Conservation (phyloP, 805 yeast species). For the Danielia oregonensis region DNA sequence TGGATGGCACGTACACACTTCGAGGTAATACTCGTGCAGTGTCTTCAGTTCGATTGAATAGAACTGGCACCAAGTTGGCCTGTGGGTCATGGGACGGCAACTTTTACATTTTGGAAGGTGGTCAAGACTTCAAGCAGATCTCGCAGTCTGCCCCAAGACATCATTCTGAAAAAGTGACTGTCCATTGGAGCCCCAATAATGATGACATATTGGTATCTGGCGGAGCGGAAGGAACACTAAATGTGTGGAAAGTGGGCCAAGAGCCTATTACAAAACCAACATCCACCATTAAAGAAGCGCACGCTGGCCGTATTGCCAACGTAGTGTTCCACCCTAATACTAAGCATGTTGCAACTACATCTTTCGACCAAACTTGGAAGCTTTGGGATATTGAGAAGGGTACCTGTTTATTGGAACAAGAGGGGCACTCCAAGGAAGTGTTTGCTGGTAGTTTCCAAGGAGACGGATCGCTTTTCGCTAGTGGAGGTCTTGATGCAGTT, state of each 20-base stretch:
- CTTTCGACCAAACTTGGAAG: slow-evolving; percentile 85
- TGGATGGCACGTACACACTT: slow-evolving; percentile 67
- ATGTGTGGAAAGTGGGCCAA: slow-evolving; percentile 24
- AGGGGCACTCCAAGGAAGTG: slow-evolving; percentile 80
- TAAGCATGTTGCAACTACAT: slow-evolving; percentile 58
- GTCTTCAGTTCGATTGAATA: slow-evolving; percentile 50
- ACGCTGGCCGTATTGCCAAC: slow-evolving; percentile 53
- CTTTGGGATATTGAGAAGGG: slow-evolving; percentile 67
- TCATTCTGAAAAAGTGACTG: slow-evolving; percentile 63
- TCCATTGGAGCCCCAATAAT: slow-evolving; percentile 57
- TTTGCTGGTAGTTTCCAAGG: slow-evolving; percentile 59
- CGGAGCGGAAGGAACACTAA: slow-evolving; percentile 36
- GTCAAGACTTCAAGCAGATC: slow-evolving; percentile 2
- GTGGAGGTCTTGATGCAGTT: slow-evolving; percentile 76
- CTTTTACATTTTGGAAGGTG: slow-evolving; percentile 41
- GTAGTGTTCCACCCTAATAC: slow-evolving; percentile 66
- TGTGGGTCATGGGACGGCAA: slow-evolving; percentile 86
- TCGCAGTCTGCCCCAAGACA: slow-evolving; percentile 32
- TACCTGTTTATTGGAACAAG: slow-evolving; percentile 56
- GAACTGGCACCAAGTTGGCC: slow-evolving; percentile 40
- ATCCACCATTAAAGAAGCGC: slow-evolving; percentile 23
- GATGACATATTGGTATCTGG: slow-evolving; percentile 26
- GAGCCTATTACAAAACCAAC: slow-evolving; percentile 12
- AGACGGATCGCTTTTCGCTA: slow-evolving; percentile 73
- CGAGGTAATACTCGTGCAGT: slow-evolving; percentile 60